A percentile compares a stretch with the other conserved stretches of the same genome.
Evolutionary conservation across 2,329 filamentous ascomycete genomes (phyloP).

Genomic region (Geosmithia morbida): DNA sequence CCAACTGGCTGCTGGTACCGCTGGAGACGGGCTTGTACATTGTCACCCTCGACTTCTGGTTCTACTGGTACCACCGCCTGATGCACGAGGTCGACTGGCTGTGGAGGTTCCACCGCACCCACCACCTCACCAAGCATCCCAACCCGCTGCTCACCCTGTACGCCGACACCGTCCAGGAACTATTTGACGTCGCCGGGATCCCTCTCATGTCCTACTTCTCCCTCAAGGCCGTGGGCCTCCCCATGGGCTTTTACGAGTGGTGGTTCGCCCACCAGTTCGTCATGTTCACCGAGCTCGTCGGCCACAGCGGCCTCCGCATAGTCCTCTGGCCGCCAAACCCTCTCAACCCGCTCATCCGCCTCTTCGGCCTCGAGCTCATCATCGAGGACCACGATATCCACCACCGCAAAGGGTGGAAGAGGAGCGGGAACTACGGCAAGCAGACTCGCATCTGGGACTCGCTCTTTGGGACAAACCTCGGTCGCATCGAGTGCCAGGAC

Average conservation of each 20-base stretch:
- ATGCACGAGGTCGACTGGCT: constrained; percentile 23
- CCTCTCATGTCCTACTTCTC: constrained; percentile 21
- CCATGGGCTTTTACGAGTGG: constrained; percentile 30
- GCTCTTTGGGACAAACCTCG: constrained; percentile 17
- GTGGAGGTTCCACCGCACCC: constrained; percentile 24
- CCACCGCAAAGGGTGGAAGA: constrained; percentile 21
- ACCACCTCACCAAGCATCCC: constrained; percentile 28
- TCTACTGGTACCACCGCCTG: constrained; percentile 23
- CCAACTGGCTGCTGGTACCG: constrained; percentile 11
- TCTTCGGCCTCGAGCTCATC: constrained; percentile 18
- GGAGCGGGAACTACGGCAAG: constrained; percentile 21
- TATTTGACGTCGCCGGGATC: constrained; percentile 25
- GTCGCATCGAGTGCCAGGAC: constrained; percentile 17
- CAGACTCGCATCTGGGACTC: constrained; percentile 20
- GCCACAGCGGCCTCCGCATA: constrained; percentile 23
- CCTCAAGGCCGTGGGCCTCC: constrained; percentile 17
- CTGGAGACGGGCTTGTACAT: constrained; percentile 16
- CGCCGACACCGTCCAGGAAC: constrained; percentile 24
- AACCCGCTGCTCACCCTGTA: constrained; percentile 22
- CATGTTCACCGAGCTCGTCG: constrained; percentile 21
- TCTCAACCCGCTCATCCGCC: constrained; percentile 16
- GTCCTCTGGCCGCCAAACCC: constrained; percentile 17
- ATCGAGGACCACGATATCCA: constrained; percentile 28
- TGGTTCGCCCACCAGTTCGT: constrained; percentile 29
- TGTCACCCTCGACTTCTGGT: constrained; percentile 25